Evolutionary conservation across 2,329 filamentous ascomycete genomes (phyloP), one percentile per base, ranked within the genome.

Genomic region (Drechslerella coelobrocha): DNA sequence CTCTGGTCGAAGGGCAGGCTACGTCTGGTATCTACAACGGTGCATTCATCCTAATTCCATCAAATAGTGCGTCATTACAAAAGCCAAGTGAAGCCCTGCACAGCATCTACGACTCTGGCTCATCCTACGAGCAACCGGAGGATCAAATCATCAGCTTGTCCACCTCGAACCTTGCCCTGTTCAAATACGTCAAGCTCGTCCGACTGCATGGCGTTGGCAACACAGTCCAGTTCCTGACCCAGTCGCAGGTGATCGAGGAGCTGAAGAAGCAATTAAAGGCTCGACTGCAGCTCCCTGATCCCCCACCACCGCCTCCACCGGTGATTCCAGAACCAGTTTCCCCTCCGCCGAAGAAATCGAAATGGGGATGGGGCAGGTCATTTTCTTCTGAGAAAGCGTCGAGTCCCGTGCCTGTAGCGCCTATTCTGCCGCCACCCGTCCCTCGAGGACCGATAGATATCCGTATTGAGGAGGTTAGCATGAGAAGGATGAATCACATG

Each of bases 11-110:
- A 53, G 45, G 61, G 5, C 68, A 72, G 31, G 68, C 61, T n/a
- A 66, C 61, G 14, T 72, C 68, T 24, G 68, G 68, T 61, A 72
- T 72, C 31, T 72, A 72, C 50, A 65, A 57, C 41, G 59, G 60
- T 2, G 61, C 61, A 2, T 72, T 72, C 55, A 57, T 72, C n/a
- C 51, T 72, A 21, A 43, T 72, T 10, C 68, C 68, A 2, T 72
- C 68, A 9, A 66, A 72, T 34, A 66, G 60, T 21, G 19, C 37
- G 10, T 47, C 55, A 4, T 43, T 61, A 2, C 61, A 66, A 19
- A 61, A 45, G 26, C 66, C 37, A 14, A 50, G n/a, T 29, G 52
- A 51, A 8, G 10, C 55, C 5, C 53, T 60, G 27, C 19, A 26
- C 8, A 61, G 54, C 47, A 45, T 23, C 12, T 72, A 72, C 51